These are phyloP conservation scores for Comarum palustre DNA, from an alignment of 306 rosid genomes.

Conservation along the genomic window DNA sequence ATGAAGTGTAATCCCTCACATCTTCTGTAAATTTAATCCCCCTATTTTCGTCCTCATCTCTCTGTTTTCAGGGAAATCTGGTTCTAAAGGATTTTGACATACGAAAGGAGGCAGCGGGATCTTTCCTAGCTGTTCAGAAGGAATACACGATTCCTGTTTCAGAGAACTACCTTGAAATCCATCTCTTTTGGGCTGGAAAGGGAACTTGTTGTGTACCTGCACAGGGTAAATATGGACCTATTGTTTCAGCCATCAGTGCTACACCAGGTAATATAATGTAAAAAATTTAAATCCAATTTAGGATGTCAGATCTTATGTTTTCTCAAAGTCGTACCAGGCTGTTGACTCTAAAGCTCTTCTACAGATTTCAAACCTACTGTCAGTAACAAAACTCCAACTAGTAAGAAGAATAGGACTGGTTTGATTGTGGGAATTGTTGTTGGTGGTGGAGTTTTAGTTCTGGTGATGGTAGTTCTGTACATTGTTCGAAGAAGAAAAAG, in stretches of 20 bases:
- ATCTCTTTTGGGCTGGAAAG: constrained; percentile 89
- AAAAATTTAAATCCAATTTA: neutral
- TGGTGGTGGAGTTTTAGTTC: constrained; percentile 53
- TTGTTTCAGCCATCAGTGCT: constrained; percentile 70
- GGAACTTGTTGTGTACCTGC: constrained; percentile 73
- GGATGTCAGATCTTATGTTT: constrained; percentile 10
- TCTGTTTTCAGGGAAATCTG: constrained; percentile 46
- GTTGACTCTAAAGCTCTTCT: constrained; percentile 22
- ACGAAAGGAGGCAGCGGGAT: constrained; percentile 55
- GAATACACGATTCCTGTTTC: constrained; percentile 41
- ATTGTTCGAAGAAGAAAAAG: constrained; percentile 45
- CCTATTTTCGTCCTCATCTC: neutral
- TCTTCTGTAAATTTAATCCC: neutral
- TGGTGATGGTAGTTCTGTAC: constrained; percentile 33
- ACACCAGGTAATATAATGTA: constrained; percentile 56
- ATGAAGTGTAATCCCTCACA: neutral
- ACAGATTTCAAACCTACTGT: constrained; percentile 61
- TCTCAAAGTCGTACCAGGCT: neutral
- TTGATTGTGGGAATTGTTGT: constrained; percentile 54
- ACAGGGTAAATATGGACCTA: constrained; percentile 68
- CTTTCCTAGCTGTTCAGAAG: constrained; percentile 36
- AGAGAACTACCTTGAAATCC: constrained; percentile 65
- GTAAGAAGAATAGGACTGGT: constrained; percentile 41
- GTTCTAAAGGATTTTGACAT: constrained; percentile 62
- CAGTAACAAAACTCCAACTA: constrained; percentile 49